Evolutionary conservation across 2,329 filamentous ascomycete species (phyloP).

Genomic region (Exophiala oligosperma): DNA sequence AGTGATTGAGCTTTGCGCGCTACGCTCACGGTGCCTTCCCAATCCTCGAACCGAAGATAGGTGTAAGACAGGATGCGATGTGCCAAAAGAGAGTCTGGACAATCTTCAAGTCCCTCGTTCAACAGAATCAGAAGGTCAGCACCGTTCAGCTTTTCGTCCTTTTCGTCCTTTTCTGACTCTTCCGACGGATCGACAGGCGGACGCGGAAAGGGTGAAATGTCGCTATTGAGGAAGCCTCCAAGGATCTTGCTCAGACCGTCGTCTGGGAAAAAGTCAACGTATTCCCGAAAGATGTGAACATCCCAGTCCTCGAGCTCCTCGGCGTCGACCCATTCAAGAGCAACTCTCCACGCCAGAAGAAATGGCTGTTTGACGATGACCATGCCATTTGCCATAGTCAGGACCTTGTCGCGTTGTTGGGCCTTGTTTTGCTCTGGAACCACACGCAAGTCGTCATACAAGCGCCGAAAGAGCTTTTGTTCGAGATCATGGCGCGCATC

Average conservation of each 20-base stretch:
- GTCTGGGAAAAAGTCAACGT: slow-evolving; percentile 79
- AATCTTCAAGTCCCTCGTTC: slow-evolving; percentile 66
- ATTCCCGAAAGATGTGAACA: slow-evolving; percentile 73
- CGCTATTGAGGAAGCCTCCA: slow-evolving; percentile 77
- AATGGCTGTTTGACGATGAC: slow-evolving; percentile 94
- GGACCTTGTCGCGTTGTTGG: slow-evolving; percentile 69
- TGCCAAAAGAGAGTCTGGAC: slow-evolving; percentile 71
- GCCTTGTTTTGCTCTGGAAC: slow-evolving; percentile 67
- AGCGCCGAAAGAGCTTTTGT: slow-evolving; percentile 81
- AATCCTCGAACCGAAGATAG: slow-evolving; percentile 80
- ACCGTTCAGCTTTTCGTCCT: slow-evolving; percentile 60
- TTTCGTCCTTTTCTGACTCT: slow-evolving; percentile 54
- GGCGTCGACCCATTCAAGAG: slow-evolving; percentile 84
- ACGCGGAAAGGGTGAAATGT: slow-evolving; percentile 75
- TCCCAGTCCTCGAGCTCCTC: slow-evolving; percentile 76
- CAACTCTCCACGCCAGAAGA: slow-evolving; percentile 85
- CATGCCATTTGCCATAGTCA: slow-evolving; percentile 83
- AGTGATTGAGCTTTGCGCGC: slow-evolving; percentile 44
- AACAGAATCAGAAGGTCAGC: slow-evolving; percentile 82
- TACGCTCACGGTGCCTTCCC: slow-evolving; percentile 76
- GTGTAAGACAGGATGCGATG: slow-evolving; percentile 82
- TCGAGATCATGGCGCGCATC: slow-evolving; percentile 81
- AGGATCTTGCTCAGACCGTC: slow-evolving; percentile 80
- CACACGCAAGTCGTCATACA: slow-evolving; percentile 73
- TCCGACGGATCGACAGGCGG: slow-evolving; percentile 38